Conservation (phyloP, 2,329 filamentous ascomycete species). For the Arthrinium puccinioides region DNA sequence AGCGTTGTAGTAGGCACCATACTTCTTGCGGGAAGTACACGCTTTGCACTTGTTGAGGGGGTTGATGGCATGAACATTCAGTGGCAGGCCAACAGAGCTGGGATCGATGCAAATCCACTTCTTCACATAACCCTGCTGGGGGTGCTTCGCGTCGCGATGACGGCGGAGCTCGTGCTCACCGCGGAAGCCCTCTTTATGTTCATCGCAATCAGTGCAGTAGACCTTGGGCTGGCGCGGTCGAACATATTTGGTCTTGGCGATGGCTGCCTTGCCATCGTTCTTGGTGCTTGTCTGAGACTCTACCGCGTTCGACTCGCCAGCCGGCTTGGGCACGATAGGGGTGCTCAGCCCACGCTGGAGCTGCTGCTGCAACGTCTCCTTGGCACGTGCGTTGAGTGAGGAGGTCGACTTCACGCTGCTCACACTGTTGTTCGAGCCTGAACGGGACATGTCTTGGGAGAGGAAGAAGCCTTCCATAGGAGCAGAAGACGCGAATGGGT, state of each 20-base stretch:
- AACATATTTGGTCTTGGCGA: conserved; percentile 37
- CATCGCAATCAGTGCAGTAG: conserved; percentile 61
- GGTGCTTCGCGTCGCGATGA: conserved; percentile 61
- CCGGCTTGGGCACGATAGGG: conserved; percentile 38
- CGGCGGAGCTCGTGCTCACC: conserved; percentile 76
- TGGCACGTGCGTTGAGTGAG: conserved; percentile 39
- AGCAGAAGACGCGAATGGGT: conserved; percentile 22
- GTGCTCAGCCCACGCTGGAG: conserved; percentile 32
- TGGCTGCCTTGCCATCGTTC: conserved; percentile 35
- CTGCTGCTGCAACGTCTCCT: conserved; percentile 39
- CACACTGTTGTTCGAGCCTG: conserved; percentile 35
- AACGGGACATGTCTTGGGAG: conserved; percentile 38
- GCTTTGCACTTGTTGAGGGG: conserved; percentile 78
- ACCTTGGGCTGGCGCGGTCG: conserved; percentile 67
- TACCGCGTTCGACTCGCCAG: conserved; percentile 18
- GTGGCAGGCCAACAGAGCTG: conserved; percentile 25
- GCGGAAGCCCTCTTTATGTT: conserved; percentile 72
- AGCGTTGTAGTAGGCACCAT: conserved; percentile 91
- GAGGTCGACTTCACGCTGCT: conserved; percentile 35
- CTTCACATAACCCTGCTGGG: conserved; percentile 33
- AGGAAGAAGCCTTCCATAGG: conserved; percentile 21
- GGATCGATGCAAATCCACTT: conserved; percentile 55
- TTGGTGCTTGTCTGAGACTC: conserved; percentile 16
- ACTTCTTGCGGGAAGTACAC: conserved; percentile 69
- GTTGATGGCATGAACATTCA: conserved; percentile 43